Evolutionary conservation across 2,329 filamentous ascomycete genomes (phyloP), one percentile per base, ranked within the genome.

Genomic region (Phymatotrichopsis omnivora): DNA sequence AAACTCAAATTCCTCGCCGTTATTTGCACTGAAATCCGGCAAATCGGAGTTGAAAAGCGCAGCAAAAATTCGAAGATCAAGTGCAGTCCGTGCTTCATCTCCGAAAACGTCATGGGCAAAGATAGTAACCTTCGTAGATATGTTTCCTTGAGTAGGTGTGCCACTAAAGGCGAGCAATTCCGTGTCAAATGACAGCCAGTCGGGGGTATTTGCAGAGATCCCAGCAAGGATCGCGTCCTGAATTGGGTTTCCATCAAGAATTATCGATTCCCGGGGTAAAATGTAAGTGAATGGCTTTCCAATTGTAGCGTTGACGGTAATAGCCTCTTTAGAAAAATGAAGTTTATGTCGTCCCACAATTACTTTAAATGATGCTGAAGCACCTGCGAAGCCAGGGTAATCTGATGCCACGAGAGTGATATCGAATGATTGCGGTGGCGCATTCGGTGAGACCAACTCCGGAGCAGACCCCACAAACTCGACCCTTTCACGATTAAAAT

Each of bases 371-470:
- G 68, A 65, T 41, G 81, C 60, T 2, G 73, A 72, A 7, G 73
- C 70, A 1, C 77, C 80, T 4, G 81, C 74, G 60, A 87, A 94
- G 1, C 83, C 85, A n/a, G 74, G 67, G 14, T 85, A 74, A 59
- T 93, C 82, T 1, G 82, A 89, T 1, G 83, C 85, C 39, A 91
- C 75, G 5, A 93, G 67, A 49, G 76, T 70, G 46, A 94, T 72
- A 16, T 72, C 71, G 57, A 86, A 91, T 0, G 67, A 72, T 58
- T 93, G 80, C 3, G 85, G 80, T 6, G 77, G 76, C 24, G 79
- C 73, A 27, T 76, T 64, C 7, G 80, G 67, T 22, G 75, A 76
- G 47, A 74, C 72, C 35, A 77, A 68, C 1, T 76, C 66, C 1
- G 85, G 85, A 2, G 80, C 81, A 25, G 65, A 74, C 19, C 86